Conservation (phyloP, 805 yeast species). For the Ogataea pignaliae region DNA sequence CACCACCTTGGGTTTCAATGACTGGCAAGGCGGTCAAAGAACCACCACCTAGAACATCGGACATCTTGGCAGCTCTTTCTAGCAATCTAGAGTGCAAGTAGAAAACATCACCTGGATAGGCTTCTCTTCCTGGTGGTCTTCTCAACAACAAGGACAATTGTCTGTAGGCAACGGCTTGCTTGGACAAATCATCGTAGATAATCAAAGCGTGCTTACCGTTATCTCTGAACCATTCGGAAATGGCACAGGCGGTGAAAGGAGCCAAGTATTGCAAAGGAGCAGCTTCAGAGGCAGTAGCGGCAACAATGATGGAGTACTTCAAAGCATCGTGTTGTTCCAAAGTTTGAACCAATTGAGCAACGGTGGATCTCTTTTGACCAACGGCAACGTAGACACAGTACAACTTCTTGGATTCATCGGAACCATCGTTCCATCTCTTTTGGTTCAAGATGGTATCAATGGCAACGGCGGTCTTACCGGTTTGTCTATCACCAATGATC, state of each 20-base stretch:
- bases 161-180: slow-evolving; percentile 99
- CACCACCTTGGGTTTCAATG: slow-evolving; percentile 99
- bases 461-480: slow-evolving; percentile 99
- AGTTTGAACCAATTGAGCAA: slow-evolving; percentile 98
- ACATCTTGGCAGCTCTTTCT: slow-evolving; percentile 98
- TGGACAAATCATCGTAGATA: slow-evolving; percentile 96
- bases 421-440: slow-evolving; percentile 96
- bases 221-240: slow-evolving; percentile 99
- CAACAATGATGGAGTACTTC: slow-evolving; percentile 96
- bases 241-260: slow-evolving; percentile 99
- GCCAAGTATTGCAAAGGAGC: slow-evolving; percentile 99
- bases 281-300: slow-evolving; percentile 99
- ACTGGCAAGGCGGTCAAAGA: slow-evolving; percentile 94
- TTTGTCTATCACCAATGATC: slow-evolving; percentile 99
- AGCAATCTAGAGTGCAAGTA: slow-evolving; percentile 91
- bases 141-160: slow-evolving; percentile 96
- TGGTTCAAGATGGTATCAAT: slow-evolving; percentile 97
- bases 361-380: slow-evolving; percentile 99
- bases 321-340: slow-evolving; percentile 97
- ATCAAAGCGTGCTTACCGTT: slow-evolving; percentile 97
- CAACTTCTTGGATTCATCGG: slow-evolving; percentile 94
- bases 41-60: slow-evolving; percentile 85
- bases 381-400: slow-evolving; percentile 99
- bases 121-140: slow-evolving; percentile 97
- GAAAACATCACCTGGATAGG: slow-evolving; percentile 96